Evolutionary conservation across 495 filamentous ascomycete species (phyloP).

Genomic region (Rhypophila decipiens): DNA sequence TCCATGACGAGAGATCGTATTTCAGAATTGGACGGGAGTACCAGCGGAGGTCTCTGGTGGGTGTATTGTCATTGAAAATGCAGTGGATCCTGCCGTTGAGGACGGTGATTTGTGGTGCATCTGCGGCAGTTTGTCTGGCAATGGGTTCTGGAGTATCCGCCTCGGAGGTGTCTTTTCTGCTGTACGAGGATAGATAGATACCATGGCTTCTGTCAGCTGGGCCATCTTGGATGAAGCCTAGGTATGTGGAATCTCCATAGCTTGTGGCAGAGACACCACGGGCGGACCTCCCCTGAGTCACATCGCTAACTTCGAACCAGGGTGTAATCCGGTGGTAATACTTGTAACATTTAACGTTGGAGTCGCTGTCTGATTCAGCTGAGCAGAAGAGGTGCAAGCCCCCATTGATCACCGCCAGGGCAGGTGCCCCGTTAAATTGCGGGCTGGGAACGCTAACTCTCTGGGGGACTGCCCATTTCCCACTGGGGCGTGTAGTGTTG

Average conservation of each 20-base stretch:
- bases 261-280: slow-evolving; percentile 21
- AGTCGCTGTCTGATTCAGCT: slow-evolving; percentile 8
- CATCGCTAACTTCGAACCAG: too few species aligned
- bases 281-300: slow-evolving; percentile 21
- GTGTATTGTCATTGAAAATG: slow-evolving; percentile 23
- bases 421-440: slow-evolving; percentile 19
- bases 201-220: slow-evolving; percentile 10
- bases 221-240: slow-evolving; percentile 20
- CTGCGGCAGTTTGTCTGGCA: slow-evolving; percentile 11
- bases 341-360: too few species aligned
- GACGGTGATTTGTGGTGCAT: slow-evolving; percentile 24
- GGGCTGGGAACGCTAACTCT: slow-evolving; percentile 4
- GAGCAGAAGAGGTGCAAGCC: slow-evolving; percentile 20
- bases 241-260: slow-evolving; percentile 22
- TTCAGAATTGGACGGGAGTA: slow-evolving; percentile 20
- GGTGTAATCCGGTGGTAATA: too few species aligned
- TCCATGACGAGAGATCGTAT: slow-evolving; percentile 63
- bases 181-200: slow-evolving; percentile 19
- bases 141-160: slow-evolving; percentile 21
- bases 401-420: slow-evolving; percentile 19
- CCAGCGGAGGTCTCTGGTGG: slow-evolving; percentile 20
- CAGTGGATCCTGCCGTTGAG: slow-evolving; percentile 27
- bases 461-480: slow-evolving; percentile 14
- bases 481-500: background rate
- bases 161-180: slow-evolving; percentile 11